phyloP scores from a whole-genome alignment of 192 early-diverging fungal genomes.

The Jimgerdemannia lactiflua region DNA sequence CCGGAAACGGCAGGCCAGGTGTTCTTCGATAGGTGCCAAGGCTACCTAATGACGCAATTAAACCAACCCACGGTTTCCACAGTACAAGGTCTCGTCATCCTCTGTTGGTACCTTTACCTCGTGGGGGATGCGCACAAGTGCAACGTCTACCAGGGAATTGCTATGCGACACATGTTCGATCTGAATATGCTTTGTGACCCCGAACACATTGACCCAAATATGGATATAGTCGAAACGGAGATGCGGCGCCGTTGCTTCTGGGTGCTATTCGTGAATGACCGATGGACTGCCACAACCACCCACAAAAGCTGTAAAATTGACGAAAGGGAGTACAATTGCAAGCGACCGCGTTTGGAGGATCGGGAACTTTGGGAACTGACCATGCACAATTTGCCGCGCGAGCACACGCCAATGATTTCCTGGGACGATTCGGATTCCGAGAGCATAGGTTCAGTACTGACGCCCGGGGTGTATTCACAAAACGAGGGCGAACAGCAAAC shows the following conservation, averaged over 20 bases:
- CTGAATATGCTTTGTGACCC: conserved; percentile 21
- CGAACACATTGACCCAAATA: conserved; percentile 10
- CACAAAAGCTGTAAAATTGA: conserved; percentile 7
- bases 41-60: conserved; percentile 4
- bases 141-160: conserved; percentile 3
- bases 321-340: conserved; percentile 5
- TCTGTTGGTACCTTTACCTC: conserved; percentile 31
- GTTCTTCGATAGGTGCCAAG: conserved; percentile 17
- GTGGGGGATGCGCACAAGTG: conserved; percentile 17
- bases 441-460: neutral
- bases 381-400: neutral
- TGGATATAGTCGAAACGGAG: conserved; percentile 10
- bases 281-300: conserved; percentile 17
- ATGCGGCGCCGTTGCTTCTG: conserved; percentile 29
- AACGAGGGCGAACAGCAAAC: no score
- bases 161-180: conserved; percentile 5
- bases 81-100: conserved; percentile 22
- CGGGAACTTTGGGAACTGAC: conserved; percentile 17
- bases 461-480: neutral
- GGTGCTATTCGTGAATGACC: conserved; percentile 26
- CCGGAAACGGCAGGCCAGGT: neutral
- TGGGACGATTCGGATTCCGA: neutral
- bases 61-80: conserved; percentile 15
- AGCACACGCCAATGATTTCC: no score
- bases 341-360: conserved; percentile 29